These are phyloP conservation scores for Ogataea glucozyma DNA, from an alignment of 805 yeast species.

Conservation along the genomic window DNA sequence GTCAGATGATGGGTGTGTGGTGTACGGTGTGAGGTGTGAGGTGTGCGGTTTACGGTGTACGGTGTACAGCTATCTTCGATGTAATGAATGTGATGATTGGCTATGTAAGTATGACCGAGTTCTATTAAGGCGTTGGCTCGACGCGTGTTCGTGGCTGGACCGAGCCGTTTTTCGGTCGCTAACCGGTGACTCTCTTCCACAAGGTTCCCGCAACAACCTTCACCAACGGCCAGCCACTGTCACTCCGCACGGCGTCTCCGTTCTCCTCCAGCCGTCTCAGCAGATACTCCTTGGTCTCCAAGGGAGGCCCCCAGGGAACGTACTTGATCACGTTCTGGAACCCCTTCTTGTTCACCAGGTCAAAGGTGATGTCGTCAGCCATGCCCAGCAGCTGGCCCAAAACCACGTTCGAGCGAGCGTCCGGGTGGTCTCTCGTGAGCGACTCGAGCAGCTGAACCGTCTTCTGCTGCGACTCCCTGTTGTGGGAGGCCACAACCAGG, in stretches of 20 bases:
- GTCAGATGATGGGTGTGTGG: slow-evolving; percentile 29
- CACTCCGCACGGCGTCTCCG: slow-evolving; percentile 89
- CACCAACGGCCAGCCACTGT: slow-evolving; percentile 75
- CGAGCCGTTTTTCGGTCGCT: too few species aligned
- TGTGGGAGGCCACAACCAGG: slow-evolving; percentile 90
- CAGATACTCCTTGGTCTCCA: slow-evolving; percentile 87
- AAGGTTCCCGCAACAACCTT: slow-evolving; percentile 49
- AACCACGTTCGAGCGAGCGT: slow-evolving; percentile 69
- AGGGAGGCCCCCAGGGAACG: slow-evolving; percentile 97
- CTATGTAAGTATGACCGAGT: too few species aligned
- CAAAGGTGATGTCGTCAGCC: slow-evolving; percentile 88
- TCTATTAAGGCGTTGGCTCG: too few species aligned
- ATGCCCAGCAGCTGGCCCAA: slow-evolving; percentile 91
- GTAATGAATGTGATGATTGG: too few species aligned
- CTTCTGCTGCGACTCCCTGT: slow-evolving; percentile 69
- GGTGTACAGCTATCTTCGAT: too few species aligned
- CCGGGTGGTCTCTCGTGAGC: slow-evolving; percentile 31
- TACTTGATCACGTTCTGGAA: slow-evolving; percentile 83
- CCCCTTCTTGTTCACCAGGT: slow-evolving; percentile 62
- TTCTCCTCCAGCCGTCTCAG: slow-evolving; percentile 91
- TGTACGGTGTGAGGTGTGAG: too few species aligned
- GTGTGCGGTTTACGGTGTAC: too few species aligned
- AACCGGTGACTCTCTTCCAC: slow-evolving; percentile 34
- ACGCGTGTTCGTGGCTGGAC: too few species aligned
- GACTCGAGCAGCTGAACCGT: slow-evolving; percentile 58